Evolutionary conservation across 345 rosid genomes (phyloP), one percentile per base, ranked within the genome.

Genomic region (Pistacia vera): DNA sequence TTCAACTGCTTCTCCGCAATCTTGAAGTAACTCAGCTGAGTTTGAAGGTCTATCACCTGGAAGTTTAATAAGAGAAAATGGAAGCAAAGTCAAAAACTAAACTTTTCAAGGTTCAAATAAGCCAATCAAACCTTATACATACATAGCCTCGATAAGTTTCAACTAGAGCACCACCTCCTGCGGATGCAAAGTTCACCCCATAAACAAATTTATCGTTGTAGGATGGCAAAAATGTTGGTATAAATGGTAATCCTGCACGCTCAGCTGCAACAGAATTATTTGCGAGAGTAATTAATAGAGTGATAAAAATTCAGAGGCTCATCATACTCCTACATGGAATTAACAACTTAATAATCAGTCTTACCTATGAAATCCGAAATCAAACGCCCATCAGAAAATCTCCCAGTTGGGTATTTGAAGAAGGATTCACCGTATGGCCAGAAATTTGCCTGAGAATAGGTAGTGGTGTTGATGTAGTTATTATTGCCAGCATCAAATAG

Each of bases 111-210:
- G 3, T 36, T 36, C 41, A 36, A 36, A 36, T 36, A 36, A 2
- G 3, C 41, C 5, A 36, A 2, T 36, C 25, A 25, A 25, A 36
- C 5, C 3, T 36, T 36, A 36, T 36, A 36, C 36, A 13, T 72
- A 72, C 72, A 51, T 5, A 12, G 57, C 75, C 75, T 54, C 4
- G 49, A 62, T 28, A 10, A 64, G 77, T 60, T 58, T 73, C 81
- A 2, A 17, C 57, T 1, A 81, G 77, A 74, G 72, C 88, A 66
- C 79, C 85, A 16, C 79, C 83, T 64, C 81, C 85, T 0, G 56
- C 82, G 11, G 85, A 82, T 0, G 88, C 85, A 62, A 82, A 85
- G 59, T 80, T 85, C n/a, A 75, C 70, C 33, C 88, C 84, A 71
- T 75, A 11, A 5, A 36, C 78, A 12, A 72, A 70, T 0, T 77